Conservation (phyloP, 345 rosid species). For the Heritiera littoralis region DNA sequence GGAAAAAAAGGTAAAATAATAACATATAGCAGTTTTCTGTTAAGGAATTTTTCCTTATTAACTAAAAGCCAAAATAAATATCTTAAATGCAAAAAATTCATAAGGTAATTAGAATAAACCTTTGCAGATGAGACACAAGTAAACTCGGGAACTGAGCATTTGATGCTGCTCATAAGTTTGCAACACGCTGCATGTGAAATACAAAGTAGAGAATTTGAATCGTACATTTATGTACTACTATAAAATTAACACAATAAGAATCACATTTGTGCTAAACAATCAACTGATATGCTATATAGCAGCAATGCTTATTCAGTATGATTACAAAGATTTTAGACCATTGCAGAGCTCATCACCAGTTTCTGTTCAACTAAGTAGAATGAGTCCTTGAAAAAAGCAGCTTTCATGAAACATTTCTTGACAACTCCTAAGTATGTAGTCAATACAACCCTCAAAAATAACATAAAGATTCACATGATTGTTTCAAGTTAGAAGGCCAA, state of each 20-base stretch:
- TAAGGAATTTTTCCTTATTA: not conserved
- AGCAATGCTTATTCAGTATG: not conserved
- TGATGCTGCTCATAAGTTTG: constrained; percentile 77
- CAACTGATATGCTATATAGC: not conserved
- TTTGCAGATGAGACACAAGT: constrained; percentile 87
- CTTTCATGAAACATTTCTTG: not conserved
- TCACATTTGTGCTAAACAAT: not conserved
- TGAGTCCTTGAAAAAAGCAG: constrained; percentile 10
- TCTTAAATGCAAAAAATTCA: constrained; percentile 1
- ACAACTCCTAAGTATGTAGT: not conserved
- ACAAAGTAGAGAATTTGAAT: constrained; percentile 15
- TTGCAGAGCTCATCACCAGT: not conserved
- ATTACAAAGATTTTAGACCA: not conserved
- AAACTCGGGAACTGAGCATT: constrained; percentile 87
- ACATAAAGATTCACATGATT: not conserved
- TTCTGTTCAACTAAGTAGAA: not conserved
- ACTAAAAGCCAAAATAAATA: not conserved
- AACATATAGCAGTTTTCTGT: not conserved
- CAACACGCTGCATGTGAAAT: constrained; percentile 63
- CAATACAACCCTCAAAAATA: not conserved
- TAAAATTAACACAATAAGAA: not conserved
- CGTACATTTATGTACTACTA: not conserved
- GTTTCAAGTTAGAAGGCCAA: constrained; percentile 4
- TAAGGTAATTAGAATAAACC: constrained; percentile 47
- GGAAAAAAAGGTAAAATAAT: not conserved